A percentile compares a stretch with the other conserved stretches of the same genome.
These are phyloP conservation scores for Knufia petricola DNA, from an alignment of 2,329 filamentous ascomycete genomes.

Conservation along the genomic window DNA sequence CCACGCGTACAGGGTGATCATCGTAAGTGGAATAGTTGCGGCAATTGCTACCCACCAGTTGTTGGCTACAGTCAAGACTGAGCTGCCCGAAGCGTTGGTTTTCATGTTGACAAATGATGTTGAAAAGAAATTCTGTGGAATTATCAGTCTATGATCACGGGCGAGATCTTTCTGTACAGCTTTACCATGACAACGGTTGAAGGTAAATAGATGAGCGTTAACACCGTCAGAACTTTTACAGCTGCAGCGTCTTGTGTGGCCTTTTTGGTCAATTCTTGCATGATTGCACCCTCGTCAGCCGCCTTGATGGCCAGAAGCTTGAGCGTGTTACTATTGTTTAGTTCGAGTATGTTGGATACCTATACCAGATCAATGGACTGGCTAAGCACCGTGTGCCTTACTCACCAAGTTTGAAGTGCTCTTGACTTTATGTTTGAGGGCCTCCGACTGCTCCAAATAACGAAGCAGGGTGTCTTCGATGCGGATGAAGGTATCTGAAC, in stretches of 20 bases:
- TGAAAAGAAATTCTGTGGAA: background rate
- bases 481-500: too few relatives aligned
- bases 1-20: too few relatives aligned
- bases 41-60: too few relatives aligned
- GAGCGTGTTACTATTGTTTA: background rate
- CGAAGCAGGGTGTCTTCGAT: too few relatives aligned
- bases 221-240: slow-evolving; percentile 1
- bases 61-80: slow-evolving; percentile 1
- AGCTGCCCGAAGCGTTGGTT: background rate
- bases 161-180: background rate
- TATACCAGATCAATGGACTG: too few relatives aligned
- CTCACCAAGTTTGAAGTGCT: too few relatives aligned
- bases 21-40: too few relatives aligned
- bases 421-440: too few relatives aligned
- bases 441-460: too few relatives aligned
- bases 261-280: background rate
- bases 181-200: slow-evolving; percentile 1
- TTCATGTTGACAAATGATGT: background rate
- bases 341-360: background rate
- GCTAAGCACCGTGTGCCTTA: too few relatives aligned
- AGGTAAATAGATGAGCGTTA: background rate
- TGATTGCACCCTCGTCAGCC: background rate
- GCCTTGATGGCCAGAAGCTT: background rate
- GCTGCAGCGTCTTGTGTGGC: background rate
- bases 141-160: background rate